Conservation (phyloP, 192 early-diverging fungal genomes). For the Coemansia sp. region DNA sequence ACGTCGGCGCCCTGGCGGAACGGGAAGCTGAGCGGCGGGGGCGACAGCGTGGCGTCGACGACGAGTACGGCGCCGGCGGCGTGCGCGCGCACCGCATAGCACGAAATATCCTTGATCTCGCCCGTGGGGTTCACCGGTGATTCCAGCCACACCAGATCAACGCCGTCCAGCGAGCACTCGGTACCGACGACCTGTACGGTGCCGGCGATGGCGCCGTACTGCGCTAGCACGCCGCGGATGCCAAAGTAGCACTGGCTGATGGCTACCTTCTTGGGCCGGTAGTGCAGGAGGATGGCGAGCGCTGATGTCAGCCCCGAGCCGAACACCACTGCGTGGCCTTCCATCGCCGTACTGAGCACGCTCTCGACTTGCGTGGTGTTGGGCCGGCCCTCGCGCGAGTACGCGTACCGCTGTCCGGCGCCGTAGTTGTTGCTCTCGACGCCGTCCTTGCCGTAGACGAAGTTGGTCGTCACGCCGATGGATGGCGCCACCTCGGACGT, state of each 20-base stretch:
- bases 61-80: slow-evolving; percentile 59
- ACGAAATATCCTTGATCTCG: slow-evolving; percentile 51
- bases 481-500: slow-evolving; percentile 59
- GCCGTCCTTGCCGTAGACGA: slow-evolving; percentile 25
- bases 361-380: slow-evolving; percentile 57
- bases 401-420: slow-evolving; percentile 48
- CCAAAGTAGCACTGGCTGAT: slow-evolving; percentile 41
- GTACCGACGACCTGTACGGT: slow-evolving; percentile 33
- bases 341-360: slow-evolving; percentile 59
- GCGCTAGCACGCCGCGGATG: slow-evolving; percentile 25
- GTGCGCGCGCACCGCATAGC: slow-evolving; percentile 51
- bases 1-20: slow-evolving; percentile 67
- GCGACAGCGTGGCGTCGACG: slow-evolving; percentile 73
- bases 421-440: slow-evolving; percentile 40
- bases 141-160: slow-evolving; percentile 67
- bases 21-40: slow-evolving; percentile 67
- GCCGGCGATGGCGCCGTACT: slow-evolving; percentile 26
- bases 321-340: slow-evolving; percentile 65
- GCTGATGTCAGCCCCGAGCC: slow-evolving; percentile 63
- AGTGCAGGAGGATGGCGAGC: slow-evolving; percentile 58
- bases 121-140: slow-evolving; percentile 67
- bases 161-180: slow-evolving; percentile 38
- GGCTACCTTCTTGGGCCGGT: slow-evolving; percentile 54
- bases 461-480: slow-evolving; percentile 64
- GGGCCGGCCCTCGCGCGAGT: slow-evolving; percentile 55